A percentile compares a stretch with the other conserved stretches of the same genome.
Evolutionary conservation across 2,329 filamentous ascomycete genomes (phyloP).

Genomic region (Corynespora cassiicola): DNA sequence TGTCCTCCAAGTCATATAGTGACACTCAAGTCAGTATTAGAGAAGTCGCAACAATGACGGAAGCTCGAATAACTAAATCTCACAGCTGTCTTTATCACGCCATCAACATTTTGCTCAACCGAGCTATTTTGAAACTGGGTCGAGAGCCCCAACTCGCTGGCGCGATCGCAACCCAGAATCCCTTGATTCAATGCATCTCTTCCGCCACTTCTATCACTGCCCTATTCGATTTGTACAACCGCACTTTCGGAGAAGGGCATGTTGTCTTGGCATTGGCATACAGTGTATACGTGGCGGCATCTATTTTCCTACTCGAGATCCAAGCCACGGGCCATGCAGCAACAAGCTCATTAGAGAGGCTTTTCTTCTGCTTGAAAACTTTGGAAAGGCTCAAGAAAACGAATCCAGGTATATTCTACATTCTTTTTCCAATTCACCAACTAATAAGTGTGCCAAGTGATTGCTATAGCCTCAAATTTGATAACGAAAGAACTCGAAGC

Average conservation of each 20-base stretch:
- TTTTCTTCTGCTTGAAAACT: conserved; percentile 6
- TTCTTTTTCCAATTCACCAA: too few species aligned
- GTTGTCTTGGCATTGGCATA: conserved; percentile 14
- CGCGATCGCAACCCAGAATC: conserved; percentile 10
- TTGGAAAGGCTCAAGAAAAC: conserved; percentile 8
- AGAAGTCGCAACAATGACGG: too few species aligned
- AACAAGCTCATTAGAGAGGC: conserved; percentile 9
- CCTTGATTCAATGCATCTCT: conserved; percentile 15
- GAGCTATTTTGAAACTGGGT: conserved; percentile 14
- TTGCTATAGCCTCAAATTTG: conserved; percentile 5
- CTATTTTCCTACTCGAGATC: conserved; percentile 14
- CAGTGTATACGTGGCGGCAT: conserved; percentile 16
- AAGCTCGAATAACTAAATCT: background rate
- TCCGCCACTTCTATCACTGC: conserved; percentile 16
- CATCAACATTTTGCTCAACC: conserved; percentile 15
- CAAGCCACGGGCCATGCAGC: conserved; percentile 12
- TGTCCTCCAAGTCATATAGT: conserved; percentile 16
- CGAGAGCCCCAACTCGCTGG: conserved; percentile 7
- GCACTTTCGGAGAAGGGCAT: conserved; percentile 14
- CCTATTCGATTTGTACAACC: conserved; percentile 12
- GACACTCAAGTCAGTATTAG: conserved; percentile 11
- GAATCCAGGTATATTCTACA: conserved; percentile 15
- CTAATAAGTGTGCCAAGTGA: too few species aligned
- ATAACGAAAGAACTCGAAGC: conserved; percentile 9
- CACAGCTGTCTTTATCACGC: conserved; percentile 15